Evolutionary conservation across 768 basidiomycete species (phyloP).

Genomic region (Phaffia australis): DNA sequence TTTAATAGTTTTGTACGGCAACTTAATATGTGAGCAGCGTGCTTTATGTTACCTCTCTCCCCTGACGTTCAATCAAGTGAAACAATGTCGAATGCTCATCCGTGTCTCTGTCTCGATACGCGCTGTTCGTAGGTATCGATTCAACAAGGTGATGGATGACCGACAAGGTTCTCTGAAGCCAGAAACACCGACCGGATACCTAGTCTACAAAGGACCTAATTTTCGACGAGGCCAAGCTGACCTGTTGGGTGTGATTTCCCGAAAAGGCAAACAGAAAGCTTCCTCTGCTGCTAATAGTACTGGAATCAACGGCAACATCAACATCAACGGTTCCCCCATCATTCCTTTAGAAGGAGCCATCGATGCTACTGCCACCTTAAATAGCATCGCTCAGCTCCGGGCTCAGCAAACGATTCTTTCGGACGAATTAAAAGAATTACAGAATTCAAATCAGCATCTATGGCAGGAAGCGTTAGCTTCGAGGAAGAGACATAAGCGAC

Average conservation of each 20-base stretch:
- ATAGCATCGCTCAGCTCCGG: slow-evolving; percentile 73
- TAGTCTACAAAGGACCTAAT: slow-evolving; percentile 81
- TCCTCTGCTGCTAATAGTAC: slow-evolving; percentile 29
- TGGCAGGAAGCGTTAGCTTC: slow-evolving; percentile 83
- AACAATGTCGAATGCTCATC: neutral
- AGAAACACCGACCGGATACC: slow-evolving; percentile 29
- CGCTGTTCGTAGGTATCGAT: slow-evolving; percentile 50
- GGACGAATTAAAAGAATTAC: slow-evolving; percentile 74
- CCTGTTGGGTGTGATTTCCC: slow-evolving; percentile 70
- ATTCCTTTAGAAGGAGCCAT: slow-evolving; percentile 41
- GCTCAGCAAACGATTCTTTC: slow-evolving; percentile 88
- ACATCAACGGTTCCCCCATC: slow-evolving; percentile 19
- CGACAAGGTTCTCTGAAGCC: slow-evolving; percentile 79
- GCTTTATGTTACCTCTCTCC: neutral
- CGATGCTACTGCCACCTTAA: slow-evolving; percentile 67
- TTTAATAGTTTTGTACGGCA: slow-evolving; percentile 87
- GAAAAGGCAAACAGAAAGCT: slow-evolving; percentile 51
- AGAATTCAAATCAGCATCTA: slow-evolving; percentile 72
- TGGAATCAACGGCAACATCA: slow-evolving; percentile 8
- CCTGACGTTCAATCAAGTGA: neutral
- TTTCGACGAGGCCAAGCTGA: slow-evolving; percentile 84
- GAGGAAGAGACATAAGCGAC: slow-evolving; percentile 71
- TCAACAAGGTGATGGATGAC: slow-evolving; percentile 88
- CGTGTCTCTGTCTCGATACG: neutral
- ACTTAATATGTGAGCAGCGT: slow-evolving; percentile 56